Base-by-base conservation (phyloP, 352 stramenopile genomes). In the Globisporangium mamillatum region DNA sequence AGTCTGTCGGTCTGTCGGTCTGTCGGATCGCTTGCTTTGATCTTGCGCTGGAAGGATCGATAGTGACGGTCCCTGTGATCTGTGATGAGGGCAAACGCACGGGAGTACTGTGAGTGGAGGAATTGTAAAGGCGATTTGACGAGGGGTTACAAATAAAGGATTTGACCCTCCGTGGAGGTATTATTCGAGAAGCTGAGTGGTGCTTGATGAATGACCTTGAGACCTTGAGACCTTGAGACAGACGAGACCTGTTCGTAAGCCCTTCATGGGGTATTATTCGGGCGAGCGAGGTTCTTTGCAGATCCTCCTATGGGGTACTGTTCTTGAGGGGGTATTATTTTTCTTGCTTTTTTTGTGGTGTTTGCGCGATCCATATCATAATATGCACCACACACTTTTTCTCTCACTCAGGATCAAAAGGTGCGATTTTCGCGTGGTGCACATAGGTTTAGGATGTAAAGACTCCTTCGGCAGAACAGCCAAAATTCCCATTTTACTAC, bases 1-100 rank as follows among this genome's bases (percentile, higher is more conserved):
- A 20, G 54, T 60, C 27, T 36, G 24, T 8, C 20, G 24, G 10
- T 58, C 32, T 36, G 34, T 41, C 8, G 34, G 29, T 48, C 38
- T 10, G 24, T 58, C 54, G 41, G 18, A 36, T 61, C 55, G 54
- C 27, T 60, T 27, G 54, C 12, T n/a, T 18, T 52, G 44, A 52
- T 52, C 44, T 22, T 22, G 44, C 6, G 41, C 12, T 44, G 55
- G 55, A 46, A 46, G 55, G 55, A 61, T 61, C 55, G 55, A 61
- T 61, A 46, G 55, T 46, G 27, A 60, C 25, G 6, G 18, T 16
- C 29, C 29, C 29, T 32, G 29, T 6, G 27, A 32, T 4, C 54
- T 22, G 5, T 29, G 50, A 18, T 14, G 22, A 61, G 29, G 27
- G 8, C 48, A 55, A 25, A 34, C 1, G 0, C n/a, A 60, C 6